phyloP scores from a whole-genome alignment of 2,329 filamentous ascomycete genomes.

The Stagonosporopsis vannaccii region DNA sequence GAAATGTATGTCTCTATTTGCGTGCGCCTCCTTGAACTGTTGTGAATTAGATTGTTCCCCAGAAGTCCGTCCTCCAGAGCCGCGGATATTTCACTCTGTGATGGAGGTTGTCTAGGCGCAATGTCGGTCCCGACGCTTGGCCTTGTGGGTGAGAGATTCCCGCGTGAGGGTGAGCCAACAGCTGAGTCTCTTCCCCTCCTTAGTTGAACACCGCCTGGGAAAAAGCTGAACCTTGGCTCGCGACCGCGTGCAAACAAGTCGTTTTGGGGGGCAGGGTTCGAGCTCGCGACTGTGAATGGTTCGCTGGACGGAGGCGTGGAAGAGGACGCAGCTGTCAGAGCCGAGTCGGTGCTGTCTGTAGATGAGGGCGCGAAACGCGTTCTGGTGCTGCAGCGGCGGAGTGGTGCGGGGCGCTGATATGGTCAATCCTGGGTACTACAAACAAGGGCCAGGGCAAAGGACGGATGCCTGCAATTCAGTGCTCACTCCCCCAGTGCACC shows the following conservation, averaged over 20 bases:
- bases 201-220: not conserved
- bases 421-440: slow-evolving; percentile 6
- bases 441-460: not conserved
- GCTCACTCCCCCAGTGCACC: too few relatives aligned
- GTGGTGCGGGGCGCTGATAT: slow-evolving; percentile 11
- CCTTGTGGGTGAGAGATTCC: not conserved
- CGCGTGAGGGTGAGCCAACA: slow-evolving; percentile 14
- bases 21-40: not conserved
- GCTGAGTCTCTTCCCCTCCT: slow-evolving; percentile 11
- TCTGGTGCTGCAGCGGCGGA: slow-evolving; percentile 10
- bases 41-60: slow-evolving; percentile 3
- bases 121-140: not conserved
- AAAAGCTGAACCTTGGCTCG: not conserved
- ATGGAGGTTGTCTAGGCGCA: not conserved
- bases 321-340: not conserved
- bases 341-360: slow-evolving; percentile 2
- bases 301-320: not conserved
- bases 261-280: not conserved
- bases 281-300: too few relatives aligned
- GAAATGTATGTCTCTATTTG: not conserved
- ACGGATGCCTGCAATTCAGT: not conserved
- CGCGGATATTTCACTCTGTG: slow-evolving; percentile 16
- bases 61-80: slow-evolving; percentile 21
- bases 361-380: slow-evolving; percentile 1
- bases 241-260: slow-evolving; percentile 1